Evolutionary conservation across 441 rosid species (phyloP).

Genomic region (Brassica balearica): DNA sequence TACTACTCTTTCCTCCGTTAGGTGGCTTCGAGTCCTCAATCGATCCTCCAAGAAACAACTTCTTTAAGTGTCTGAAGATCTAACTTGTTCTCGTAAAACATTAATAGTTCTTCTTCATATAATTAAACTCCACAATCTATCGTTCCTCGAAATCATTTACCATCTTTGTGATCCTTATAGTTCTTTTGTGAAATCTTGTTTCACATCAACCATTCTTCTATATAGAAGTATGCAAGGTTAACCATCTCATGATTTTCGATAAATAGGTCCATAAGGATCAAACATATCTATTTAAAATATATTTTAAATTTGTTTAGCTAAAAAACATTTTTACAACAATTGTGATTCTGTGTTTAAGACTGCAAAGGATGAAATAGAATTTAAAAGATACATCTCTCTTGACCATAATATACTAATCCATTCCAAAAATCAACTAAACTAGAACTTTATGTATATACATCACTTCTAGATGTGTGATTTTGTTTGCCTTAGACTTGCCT

Average conservation of each 20-base stretch:
- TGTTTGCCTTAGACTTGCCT: neutral
- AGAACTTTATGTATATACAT: too few species aligned
- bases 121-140: too few species aligned
- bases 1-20: neutral
- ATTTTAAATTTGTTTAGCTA: too few species aligned
- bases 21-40: neutral
- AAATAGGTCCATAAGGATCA: too few species aligned
- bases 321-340: too few species aligned
- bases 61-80: neutral
- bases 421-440: neutral
- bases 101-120: neutral
- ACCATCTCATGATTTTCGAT: too few species aligned
- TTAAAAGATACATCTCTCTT: neutral
- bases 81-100: neutral
- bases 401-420: neutral
- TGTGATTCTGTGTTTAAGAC: neutral
- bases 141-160: too few species aligned
- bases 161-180: too few species aligned
- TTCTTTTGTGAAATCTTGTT: too few species aligned
- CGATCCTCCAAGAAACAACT: neutral
- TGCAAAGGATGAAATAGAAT: neutral
- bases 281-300: too few species aligned
- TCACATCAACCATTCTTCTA: too few species aligned
- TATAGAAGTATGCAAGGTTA: too few species aligned
- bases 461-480: neutral